phyloP scores from a whole-genome alignment of 306 rosid species.

The Morella rubra region DNA sequence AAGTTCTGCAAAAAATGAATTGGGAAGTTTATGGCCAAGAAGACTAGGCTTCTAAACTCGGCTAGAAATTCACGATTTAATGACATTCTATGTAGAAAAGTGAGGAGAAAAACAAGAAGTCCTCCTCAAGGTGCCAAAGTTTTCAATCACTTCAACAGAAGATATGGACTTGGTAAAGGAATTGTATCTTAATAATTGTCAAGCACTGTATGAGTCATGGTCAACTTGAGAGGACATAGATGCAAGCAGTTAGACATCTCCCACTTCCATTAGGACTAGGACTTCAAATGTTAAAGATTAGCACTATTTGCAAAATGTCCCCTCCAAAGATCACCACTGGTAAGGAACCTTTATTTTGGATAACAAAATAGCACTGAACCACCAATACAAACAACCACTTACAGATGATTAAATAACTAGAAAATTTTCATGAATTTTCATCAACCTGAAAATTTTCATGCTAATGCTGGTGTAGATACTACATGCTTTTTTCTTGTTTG shows the following conservation, averaged over 20 bases:
- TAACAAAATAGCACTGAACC: not conserved
- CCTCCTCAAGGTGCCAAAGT: not conserved
- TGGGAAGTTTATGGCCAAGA: not conserved
- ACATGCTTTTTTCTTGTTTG: not conserved
- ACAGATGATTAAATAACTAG: not conserved
- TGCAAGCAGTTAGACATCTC: too few species aligned
- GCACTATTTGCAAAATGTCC: not conserved
- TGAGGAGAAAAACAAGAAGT: too few species aligned
- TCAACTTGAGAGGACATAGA: too few species aligned
- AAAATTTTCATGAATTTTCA: not conserved
- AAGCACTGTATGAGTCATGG: not conserved
- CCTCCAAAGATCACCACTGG: not conserved
- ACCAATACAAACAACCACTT: not conserved
- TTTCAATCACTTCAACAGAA: not conserved
- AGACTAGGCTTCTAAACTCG: not conserved
- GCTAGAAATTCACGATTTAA: not conserved
- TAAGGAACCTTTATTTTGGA: not conserved
- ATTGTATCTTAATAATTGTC: not conserved
- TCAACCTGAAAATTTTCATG: not conserved
- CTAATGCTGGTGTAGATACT: not conserved
- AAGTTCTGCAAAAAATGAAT: not conserved
- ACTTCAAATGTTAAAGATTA: not conserved
- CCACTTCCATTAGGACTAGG: not conserved
- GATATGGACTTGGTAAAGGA: not conserved
- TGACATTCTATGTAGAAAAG: not conserved